A percentile compares a stretch with the other conserved stretches of the same genome.
Conservation (phyloP, 2,329 filamentous ascomycete genomes). For the Hortaea werneckii region DNA sequence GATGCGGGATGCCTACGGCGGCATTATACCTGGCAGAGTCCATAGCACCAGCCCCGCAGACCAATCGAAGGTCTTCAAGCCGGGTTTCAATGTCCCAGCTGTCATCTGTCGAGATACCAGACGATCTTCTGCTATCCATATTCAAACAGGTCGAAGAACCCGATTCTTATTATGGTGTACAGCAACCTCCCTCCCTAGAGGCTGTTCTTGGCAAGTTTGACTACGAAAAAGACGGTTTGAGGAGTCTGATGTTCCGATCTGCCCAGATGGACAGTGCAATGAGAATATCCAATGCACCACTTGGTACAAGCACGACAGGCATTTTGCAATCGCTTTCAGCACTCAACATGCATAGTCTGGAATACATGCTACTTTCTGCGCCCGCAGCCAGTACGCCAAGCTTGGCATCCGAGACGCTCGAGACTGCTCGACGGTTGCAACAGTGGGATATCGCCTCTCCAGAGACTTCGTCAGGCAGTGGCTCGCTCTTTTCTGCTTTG, state of each 20-base stretch:
- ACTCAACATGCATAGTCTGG: slow-evolving; percentile 76
- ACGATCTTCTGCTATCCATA: slow-evolving; percentile 65
- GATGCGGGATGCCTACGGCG: slow-evolving; percentile 77
- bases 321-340: slow-evolving; percentile 68
- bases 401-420: slow-evolving; percentile 62
- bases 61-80: slow-evolving; percentile 13
- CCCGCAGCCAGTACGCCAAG: slow-evolving; percentile 28
- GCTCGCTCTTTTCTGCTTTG: slow-evolving; percentile 61
- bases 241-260: slow-evolving; percentile 80
- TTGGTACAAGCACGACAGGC: slow-evolving; percentile 53
- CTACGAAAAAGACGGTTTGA: slow-evolving; percentile 78
- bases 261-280: slow-evolving; percentile 85
- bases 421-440: slow-evolving; percentile 70
- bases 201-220: slow-evolving; percentile 75
- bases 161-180: slow-evolving; percentile 87
- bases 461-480: slow-evolving; percentile 29
- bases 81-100: slow-evolving; percentile 14
- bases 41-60: slow-evolving; percentile 6
- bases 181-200: slow-evolving; percentile 63
- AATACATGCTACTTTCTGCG: slow-evolving; percentile 57
- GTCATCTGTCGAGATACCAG: slow-evolving; percentile 39
- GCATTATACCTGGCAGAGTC: slow-evolving; percentile 77
- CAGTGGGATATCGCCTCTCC: slow-evolving; percentile 86
- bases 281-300: slow-evolving; percentile 46
- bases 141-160: slow-evolving; percentile 92